Conservation (phyloP, 129 eudicot species). For the Sambucus nigra region DNA sequence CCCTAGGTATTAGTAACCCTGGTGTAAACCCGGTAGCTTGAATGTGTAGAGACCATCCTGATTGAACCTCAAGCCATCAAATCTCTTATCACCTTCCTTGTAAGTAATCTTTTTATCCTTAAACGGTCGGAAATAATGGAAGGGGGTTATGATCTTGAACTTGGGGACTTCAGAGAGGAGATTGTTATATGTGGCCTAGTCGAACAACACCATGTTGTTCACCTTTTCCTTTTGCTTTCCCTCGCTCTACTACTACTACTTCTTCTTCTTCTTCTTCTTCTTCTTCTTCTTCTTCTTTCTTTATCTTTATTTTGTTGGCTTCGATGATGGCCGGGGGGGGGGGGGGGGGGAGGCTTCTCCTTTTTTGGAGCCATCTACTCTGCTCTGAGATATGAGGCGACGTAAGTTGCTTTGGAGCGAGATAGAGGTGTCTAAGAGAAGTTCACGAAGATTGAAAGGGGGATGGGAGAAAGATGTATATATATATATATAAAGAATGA, state of each 20-base stretch:
- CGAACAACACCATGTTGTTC: neutral
- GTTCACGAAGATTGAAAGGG: neutral
- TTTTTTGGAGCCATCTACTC: too few relatives aligned
- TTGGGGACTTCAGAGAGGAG: neutral
- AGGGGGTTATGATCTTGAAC: neutral
- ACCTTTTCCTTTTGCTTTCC: too few relatives aligned
- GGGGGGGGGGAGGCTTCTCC: too few relatives aligned
- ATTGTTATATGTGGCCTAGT: neutral
- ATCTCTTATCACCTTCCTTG: neutral
- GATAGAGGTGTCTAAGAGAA: neutral
- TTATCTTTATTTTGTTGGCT: too few relatives aligned
- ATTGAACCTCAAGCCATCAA: neutral
- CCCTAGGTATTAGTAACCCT: neutral
- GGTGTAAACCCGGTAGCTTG: neutral
- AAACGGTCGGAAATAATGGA: neutral
- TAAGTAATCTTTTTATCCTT: too few relatives aligned
- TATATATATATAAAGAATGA: too few relatives aligned
- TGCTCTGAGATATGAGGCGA: neutral
- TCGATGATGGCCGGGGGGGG: too few relatives aligned
- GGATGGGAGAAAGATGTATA: too few relatives aligned
- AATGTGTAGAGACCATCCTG: neutral
- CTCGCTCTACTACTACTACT: too few relatives aligned
- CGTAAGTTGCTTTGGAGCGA: neutral
- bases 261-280: neutral
- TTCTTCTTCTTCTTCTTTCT: too few relatives aligned